Percentiles rank a stretch among this genome's conserved stretches.
Evolutionary conservation across 1,284 basidiomycete genomes (phyloP).

Genomic region (Malassezia globosa): DNA sequence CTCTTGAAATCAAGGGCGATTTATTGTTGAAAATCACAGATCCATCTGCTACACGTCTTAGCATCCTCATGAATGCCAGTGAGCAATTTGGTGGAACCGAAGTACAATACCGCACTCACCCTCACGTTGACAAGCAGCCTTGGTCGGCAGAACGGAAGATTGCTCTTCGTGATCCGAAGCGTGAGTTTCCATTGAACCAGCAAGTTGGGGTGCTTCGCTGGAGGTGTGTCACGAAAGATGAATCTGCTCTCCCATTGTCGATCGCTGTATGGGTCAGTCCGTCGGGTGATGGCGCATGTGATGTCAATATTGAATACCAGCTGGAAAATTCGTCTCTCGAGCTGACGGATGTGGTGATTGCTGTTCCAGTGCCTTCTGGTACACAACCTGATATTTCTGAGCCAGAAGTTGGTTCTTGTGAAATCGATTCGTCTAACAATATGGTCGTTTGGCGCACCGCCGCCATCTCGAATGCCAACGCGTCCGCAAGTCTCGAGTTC

Average conservation of each 20-base stretch:
- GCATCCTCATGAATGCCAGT: conserved; percentile 55
- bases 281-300: conserved; percentile 63
- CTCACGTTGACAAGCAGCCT: conserved; percentile 77
- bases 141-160: conserved; percentile 59
- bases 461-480: conserved; percentile 53
- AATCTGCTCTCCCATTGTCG: conserved; percentile 75
- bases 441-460: conserved; percentile 74
- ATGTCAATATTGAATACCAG: conserved; percentile 94
- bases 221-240: conserved; percentile 81
- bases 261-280: conserved; percentile 95
- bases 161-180: conserved; percentile 69
- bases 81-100: conserved; percentile 58
- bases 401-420: conserved; percentile 66
- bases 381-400: conserved; percentile 61
- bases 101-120: conserved; percentile 87
- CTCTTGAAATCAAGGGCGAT: conserved; percentile 83
- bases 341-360: conserved; percentile 73
- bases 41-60: conserved; percentile 62
- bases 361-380: conserved; percentile 78
- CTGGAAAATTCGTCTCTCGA: conserved; percentile 59
- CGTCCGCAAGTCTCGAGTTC: conserved; percentile 61
- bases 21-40: conserved; percentile 81
- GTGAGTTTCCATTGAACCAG: conserved; percentile 78
- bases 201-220: conserved; percentile 69
- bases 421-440: conserved; percentile 64